Conservation (phyloP, 2,329 filamentous ascomycete genomes). For the Aspergillus tanneri region DNA sequence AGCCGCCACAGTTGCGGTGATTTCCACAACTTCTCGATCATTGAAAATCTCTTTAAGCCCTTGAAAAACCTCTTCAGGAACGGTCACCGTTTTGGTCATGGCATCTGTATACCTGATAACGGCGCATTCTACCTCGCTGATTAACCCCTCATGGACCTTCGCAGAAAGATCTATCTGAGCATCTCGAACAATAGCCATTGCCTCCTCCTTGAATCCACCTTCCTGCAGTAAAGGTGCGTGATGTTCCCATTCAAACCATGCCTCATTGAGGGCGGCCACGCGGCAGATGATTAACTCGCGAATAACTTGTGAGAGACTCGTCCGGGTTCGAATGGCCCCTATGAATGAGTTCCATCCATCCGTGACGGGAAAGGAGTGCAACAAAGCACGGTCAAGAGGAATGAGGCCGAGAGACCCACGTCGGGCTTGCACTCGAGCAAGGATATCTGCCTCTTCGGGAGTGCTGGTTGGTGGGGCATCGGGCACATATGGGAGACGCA, state of each 20-base stretch:
- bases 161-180: constrained; percentile 30
- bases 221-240: constrained; percentile 71
- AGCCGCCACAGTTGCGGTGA: constrained; percentile 73
- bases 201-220: constrained; percentile 54
- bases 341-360: constrained; percentile 61
- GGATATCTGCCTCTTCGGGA: constrained; percentile 51
- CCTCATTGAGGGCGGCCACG: constrained; percentile 74
- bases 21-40: constrained; percentile 74
- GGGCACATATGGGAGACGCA: constrained; percentile 56
- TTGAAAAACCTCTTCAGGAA: constrained; percentile 67
- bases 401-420: constrained; percentile 52
- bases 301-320: constrained; percentile 51
- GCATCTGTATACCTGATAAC: constrained; percentile 75
- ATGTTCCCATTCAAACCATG: constrained; percentile 82
- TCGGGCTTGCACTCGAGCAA: constrained; percentile 52
- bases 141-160: constrained; percentile 25
- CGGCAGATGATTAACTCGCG: constrained; percentile 79
- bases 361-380: constrained; percentile 56
- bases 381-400: constrained; percentile 54
- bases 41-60: constrained; percentile 61
- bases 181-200: constrained; percentile 37
- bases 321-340: constrained; percentile 55
- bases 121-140: constrained; percentile 64
- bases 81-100: constrained; percentile 74
- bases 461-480: constrained; percentile 51